These are phyloP conservation scores for Ashbya aceris DNA, from an alignment of 1,139 yeast genomes.

Conservation along the genomic window DNA sequence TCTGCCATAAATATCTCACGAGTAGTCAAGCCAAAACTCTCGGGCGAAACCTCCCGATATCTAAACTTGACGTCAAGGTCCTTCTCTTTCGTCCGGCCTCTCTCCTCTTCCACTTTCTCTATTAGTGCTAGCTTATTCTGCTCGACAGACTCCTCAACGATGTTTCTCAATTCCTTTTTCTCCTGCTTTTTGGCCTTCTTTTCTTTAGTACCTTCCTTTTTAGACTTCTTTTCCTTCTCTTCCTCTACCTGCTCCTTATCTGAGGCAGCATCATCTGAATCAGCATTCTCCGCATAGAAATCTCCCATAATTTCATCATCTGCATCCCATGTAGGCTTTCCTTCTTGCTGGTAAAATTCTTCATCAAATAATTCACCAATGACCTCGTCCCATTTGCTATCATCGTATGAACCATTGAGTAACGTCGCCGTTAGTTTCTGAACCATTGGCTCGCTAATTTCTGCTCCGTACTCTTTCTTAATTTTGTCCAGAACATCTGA, in stretches of 20 bases:
- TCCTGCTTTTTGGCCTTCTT: constrained; percentile 56
- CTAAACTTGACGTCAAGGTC: constrained; percentile 49
- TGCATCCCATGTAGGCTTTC: constrained; percentile 48
- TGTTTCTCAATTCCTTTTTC: constrained; percentile 49
- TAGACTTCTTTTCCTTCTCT: constrained; percentile 33
- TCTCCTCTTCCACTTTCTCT: constrained; percentile 55
- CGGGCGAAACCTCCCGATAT: constrained; percentile 94
- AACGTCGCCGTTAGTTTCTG: constrained; percentile 60
- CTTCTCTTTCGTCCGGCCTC: constrained; percentile 34
- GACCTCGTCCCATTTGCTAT: constrained; percentile 83
- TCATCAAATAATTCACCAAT: constrained; percentile 83
- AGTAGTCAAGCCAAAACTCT: constrained; percentile 75
- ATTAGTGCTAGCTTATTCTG: constrained; percentile 40
- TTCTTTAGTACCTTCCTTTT: constrained; percentile 43
- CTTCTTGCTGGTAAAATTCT: constrained; percentile 57
- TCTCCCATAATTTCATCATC: constrained; percentile 40
- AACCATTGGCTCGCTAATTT: constrained; percentile 50
- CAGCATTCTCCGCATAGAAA: constrained; percentile 21
- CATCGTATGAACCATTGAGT: constrained; percentile 82
- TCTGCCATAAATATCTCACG: constrained; percentile 87
- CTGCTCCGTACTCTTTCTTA: constrained; percentile 77
- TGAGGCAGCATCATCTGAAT: constrained; percentile 13
- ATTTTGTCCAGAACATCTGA: constrained; percentile 68
- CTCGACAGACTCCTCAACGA: constrained; percentile 67
- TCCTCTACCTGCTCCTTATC: constrained; percentile 21